Base-by-base conservation (phyloP, 2,329 filamentous ascomycete genomes). In the Ilyonectria robusta region DNA sequence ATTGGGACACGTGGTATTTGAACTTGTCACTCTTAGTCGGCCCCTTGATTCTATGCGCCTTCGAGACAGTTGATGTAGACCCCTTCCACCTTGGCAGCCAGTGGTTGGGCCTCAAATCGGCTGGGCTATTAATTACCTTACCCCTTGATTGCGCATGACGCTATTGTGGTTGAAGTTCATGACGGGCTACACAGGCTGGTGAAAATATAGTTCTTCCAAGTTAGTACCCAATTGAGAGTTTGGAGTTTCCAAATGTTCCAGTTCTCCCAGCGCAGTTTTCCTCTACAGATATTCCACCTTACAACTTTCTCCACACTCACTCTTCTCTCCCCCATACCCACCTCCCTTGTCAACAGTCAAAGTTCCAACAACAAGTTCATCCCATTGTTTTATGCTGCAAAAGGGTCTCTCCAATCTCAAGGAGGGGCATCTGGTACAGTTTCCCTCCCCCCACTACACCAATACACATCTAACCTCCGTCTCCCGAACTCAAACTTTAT, bases 81-180 rank as follows among this genome's bases (percentile, higher is more conserved):
- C 2, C 91, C 91, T 69, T 94, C 88, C 2, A 86, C 81, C 3
- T 81, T 75, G 0, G 84, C 85, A 0, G 92, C 90, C 0, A 93
- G 91, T 1, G 91, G 91, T 11, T 93, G 91, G 37, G 84, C 84
- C 1, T 90, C 90, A 55, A 83, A 88, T 23, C 88, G 88, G 37
- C 81, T 81, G 76, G 91, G 92, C 66, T 91, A 81, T 0, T 91
- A 91, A 80, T 93, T 54, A 91, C 90, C 0, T 85, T 85, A 78
- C 93, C 83, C 81, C 70, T 92, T 23, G 87, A 89, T 70, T 93
- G 4, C 91, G 87, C 75, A 91, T 87, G 6, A 88, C 86, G 3
- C 93, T 93, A 65, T 96, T 93, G 0, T 93, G 89, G 81, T 94
- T 92, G 76, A 91, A 87, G 80, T 92, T 94, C 86, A 93, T 90